Conservation (phyloP, 768 basidiomycete genomes). For the Melanogaster broomeanus region DNA sequence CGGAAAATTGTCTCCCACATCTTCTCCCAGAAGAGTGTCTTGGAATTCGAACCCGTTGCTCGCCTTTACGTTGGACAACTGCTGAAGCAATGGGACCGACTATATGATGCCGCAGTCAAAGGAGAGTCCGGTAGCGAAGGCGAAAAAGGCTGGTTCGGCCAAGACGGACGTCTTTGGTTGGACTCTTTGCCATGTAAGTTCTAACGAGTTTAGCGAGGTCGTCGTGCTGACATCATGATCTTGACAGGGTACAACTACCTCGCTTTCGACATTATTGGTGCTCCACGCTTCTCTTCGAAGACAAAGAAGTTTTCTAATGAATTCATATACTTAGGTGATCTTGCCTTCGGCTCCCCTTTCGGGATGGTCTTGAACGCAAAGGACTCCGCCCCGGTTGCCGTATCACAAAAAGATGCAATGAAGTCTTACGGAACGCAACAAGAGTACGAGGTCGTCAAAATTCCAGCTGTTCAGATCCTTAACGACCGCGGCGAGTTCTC, state of each 20-base stretch:
- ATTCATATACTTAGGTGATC: constrained; percentile 45
- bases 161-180: constrained; percentile 66
- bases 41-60: constrained; percentile 85
- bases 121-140: constrained; percentile 60
- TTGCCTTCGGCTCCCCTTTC: constrained; percentile 86
- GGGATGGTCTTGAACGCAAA: constrained; percentile 80
- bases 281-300: not conserved
- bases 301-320: not conserved
- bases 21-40: constrained; percentile 81
- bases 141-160: constrained; percentile 61
- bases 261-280: constrained; percentile 77
- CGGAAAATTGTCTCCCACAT: constrained; percentile 89
- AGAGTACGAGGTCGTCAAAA: constrained; percentile 50
- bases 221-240: constrained; percentile 7
- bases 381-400: constrained; percentile 72
- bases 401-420: constrained; percentile 55
- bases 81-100: constrained; percentile 73
- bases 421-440: constrained; percentile 50
- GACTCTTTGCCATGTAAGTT: constrained; percentile 72
- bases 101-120: constrained; percentile 56
- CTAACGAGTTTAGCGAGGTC: not conserved
- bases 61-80: constrained; percentile 58
- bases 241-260: constrained; percentile 57
- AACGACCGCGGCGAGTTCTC: constrained; percentile 89
- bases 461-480: constrained; percentile 83